phyloP scores from a whole-genome alignment of 306 rosid genomes.

The Rosa persica region DNA sequence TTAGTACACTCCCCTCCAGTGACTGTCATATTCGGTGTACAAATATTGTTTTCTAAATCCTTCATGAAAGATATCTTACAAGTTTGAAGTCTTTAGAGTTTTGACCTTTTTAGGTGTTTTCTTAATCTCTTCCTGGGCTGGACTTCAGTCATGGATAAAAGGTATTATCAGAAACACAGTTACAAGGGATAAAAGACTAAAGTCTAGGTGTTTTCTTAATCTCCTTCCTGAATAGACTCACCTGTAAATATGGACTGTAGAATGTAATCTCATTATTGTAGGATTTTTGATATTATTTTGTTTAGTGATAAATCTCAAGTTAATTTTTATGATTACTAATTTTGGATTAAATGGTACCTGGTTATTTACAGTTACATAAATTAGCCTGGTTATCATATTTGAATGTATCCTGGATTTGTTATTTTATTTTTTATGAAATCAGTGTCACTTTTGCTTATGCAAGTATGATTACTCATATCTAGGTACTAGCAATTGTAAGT shows the following conservation, averaged over 20 bases:
- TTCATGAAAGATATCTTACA: neutral
- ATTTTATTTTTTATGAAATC: neutral
- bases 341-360: neutral
- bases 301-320: neutral
- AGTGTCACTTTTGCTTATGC: neutral
- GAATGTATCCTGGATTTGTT: neutral
- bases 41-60: neutral
- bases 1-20: neutral
- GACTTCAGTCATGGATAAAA: neutral
- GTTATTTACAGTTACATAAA: neutral
- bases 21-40: neutral
- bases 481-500: neutral
- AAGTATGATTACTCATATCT: neutral
- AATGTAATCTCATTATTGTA: constrained; percentile 3
- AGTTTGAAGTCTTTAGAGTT: neutral
- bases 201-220: neutral
- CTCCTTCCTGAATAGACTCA: neutral
- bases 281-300: neutral
- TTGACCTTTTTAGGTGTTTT: neutral
- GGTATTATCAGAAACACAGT: neutral
- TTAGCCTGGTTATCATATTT: neutral
- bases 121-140: neutral
- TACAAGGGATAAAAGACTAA: neutral
- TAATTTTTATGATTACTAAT: neutral
- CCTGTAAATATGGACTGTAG: neutral